A percentile compares a stretch with the other conserved stretches of the same genome.
These are phyloP conservation scores for Sicyos baderoa DNA, from an alignment of 306 rosid species.

Conservation along the genomic window DNA sequence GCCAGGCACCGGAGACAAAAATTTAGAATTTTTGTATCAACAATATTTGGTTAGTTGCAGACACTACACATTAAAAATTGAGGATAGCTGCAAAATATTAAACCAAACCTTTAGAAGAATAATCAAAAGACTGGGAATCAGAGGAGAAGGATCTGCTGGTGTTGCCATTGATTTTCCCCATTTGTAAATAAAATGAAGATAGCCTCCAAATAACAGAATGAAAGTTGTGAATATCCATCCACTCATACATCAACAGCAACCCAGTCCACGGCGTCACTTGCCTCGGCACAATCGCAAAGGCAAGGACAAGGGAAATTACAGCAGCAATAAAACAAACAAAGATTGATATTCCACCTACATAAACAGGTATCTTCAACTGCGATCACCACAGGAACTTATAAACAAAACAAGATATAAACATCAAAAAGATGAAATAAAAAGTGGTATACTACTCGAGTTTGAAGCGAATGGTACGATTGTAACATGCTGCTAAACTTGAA, in stretches of 20 bases:
- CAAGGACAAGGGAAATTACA: conserved; percentile 49
- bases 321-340: conserved; percentile 54
- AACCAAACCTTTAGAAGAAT: conserved; percentile 68
- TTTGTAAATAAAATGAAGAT: conserved; percentile 53
- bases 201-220: conserved; percentile 67
- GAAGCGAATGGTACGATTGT: background rate
- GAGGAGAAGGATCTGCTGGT: conserved; percentile 39
- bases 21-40: background rate
- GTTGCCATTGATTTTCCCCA: conserved; percentile 66
- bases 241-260: conserved; percentile 90
- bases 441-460: background rate
- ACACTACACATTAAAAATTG: background rate
- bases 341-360: conserved; percentile 72
- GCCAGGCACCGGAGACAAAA: too few relatives aligned
- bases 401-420: conserved; percentile 26
- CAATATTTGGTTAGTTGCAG: background rate
- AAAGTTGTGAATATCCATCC: conserved; percentile 93
- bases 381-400: conserved; percentile 31
- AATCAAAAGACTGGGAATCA: conserved; percentile 42
- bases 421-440: conserved; percentile 13
- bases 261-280: conserved; percentile 99
- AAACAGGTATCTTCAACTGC: conserved; percentile 65
- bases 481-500: conserved; percentile 5
- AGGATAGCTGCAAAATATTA: background rate
- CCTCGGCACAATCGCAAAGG: conserved; percentile 64